Evolutionary conservation across 1,139 yeast species (phyloP).

Genomic region (Geotrichum klebahnii): DNA sequence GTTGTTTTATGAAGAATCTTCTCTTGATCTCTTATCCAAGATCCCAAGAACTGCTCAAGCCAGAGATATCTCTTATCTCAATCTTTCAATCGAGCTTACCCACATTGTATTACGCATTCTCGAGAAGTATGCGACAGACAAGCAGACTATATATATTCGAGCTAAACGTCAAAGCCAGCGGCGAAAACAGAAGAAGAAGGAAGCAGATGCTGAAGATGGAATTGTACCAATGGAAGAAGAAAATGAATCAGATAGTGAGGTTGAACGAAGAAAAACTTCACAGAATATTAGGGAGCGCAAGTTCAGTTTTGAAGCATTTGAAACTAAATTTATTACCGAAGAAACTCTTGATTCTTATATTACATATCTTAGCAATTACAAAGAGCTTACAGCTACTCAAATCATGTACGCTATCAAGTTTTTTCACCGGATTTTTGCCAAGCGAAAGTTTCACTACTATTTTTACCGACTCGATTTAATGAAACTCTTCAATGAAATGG

Average conservation of each 20-base stretch:
- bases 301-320: conserved; percentile 47
- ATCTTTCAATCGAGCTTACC: conserved; percentile 61
- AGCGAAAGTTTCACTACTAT: conserved; percentile 56
- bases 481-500: conserved; percentile 48
- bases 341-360: conserved; percentile 50
- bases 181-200: conserved; percentile 34
- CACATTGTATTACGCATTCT: conserved; percentile 64
- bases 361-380: conserved; percentile 50
- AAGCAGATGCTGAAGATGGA: conserved; percentile 35
- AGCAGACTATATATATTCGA: conserved; percentile 54
- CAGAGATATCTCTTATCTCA: conserved; percentile 61
- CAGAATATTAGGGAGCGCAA: conserved; percentile 48
- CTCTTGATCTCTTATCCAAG: conserved; percentile 54
- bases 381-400: conserved; percentile 58
- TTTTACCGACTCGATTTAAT: conserved; percentile 75
- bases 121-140: conserved; percentile 62
- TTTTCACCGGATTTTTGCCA: conserved; percentile 67
- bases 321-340: conserved; percentile 42
- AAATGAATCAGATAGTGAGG: conserved; percentile 44
- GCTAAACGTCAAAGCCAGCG: conserved; percentile 43
- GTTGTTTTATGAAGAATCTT: conserved; percentile 61
- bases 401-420: conserved; percentile 64
- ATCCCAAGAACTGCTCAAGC: conserved; percentile 64
- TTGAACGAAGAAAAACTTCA: conserved; percentile 34
- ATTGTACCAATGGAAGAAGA: conserved; percentile 48